Base-by-base conservation (phyloP, 371 early-diverging fungal species). In the Haplosporangium sp. region DNA sequence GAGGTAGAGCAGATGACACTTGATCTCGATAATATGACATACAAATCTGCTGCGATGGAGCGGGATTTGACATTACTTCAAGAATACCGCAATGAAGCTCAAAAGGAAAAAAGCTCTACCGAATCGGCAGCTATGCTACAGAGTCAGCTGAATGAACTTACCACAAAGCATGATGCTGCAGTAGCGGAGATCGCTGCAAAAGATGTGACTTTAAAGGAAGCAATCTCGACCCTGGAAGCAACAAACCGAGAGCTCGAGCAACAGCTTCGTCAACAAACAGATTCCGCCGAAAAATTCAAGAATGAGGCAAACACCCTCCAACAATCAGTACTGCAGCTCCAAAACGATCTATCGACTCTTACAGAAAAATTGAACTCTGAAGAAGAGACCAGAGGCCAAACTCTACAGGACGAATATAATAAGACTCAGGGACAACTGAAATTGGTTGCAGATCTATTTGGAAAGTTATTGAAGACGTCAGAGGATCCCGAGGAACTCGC, bases 1-100 rank as follows among this genome's bases (percentile, higher is more conserved):
- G 69, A 69, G 63, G 45, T 58, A 15, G 73, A 65, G 35, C 57
- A 63, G n/a, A 17, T 59, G 45, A 20, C 59, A 55, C 19, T 68
- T 11, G 72, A 71, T 1, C 61, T 67, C 15, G 58, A 63, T 44
- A 60, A 55, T 8, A 11, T 45, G 10, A 38, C 5, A 3, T 57
- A 17, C n/a, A 52, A 44, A 13, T 13, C 56, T n/a, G 13, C 53
- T 5, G 58, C 10, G 1, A 17, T 45, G 6, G 72, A 71, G 50
- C 50, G 60, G 6, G 68, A 71, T 19, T 45, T 71, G 5, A 37
- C 13, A 1, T 27, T 27, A 3, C 47, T 76, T 27, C 57, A 59
- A 34, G 38, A 10, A 4, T 55, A 63, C 13, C 47, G 40, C 19
- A 38, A 34, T 11, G 55, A 63, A n/a, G 40, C 27, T 8, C 50